Percentiles rank a stretch among this genome's conserved stretches.
phyloP scores from a whole-genome alignment of 257 asterid species.

The Solanum chiquidenum region DNA sequence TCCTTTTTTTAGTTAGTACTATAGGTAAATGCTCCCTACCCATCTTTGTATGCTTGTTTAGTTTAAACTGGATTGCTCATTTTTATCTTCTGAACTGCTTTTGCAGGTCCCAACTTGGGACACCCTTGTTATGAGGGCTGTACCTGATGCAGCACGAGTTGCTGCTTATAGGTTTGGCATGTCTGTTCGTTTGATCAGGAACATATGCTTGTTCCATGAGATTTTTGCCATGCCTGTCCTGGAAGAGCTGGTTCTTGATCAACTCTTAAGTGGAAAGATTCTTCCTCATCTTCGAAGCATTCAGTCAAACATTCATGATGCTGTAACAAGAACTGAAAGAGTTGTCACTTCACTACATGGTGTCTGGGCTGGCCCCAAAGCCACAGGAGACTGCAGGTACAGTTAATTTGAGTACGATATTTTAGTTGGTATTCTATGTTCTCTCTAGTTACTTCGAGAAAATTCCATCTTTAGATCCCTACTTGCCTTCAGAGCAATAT shows the following conservation, averaged over 20 bases:
- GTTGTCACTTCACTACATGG: slow-evolving; percentile 64
- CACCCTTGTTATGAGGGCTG: slow-evolving; percentile 50
- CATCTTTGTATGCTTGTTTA: neutral
- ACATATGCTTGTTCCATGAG: slow-evolving; percentile 71
- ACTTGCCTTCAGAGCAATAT: neutral
- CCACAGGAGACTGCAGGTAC: slow-evolving; percentile 58
- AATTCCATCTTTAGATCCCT: neutral
- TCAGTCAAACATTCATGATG: slow-evolving; percentile 65
- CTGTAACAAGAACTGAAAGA: slow-evolving; percentile 65
- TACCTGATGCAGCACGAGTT: slow-evolving; percentile 79
- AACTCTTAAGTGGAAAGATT: slow-evolving; percentile 61
- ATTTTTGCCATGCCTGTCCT: slow-evolving; percentile 65
- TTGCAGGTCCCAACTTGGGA: slow-evolving; percentile 85
- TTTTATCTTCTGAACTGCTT: neutral
- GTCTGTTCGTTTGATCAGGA: slow-evolving; percentile 74
- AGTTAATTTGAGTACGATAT: neutral
- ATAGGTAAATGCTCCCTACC: neutral
- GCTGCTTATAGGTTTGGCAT: slow-evolving; percentile 87
- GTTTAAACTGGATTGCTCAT: neutral
- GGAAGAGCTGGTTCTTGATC: slow-evolving; percentile 77
- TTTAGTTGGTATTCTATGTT: neutral
- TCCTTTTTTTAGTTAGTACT: neutral
- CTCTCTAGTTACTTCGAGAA: neutral
- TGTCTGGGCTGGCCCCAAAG: slow-evolving; percentile 83
- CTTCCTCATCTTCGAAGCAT: slow-evolving; percentile 92